Percentiles rank a stretch among this genome's conserved stretches.
Conservation (phyloP, 768 basidiomycete species). For the Leucocoprinus leucothites region DNA sequence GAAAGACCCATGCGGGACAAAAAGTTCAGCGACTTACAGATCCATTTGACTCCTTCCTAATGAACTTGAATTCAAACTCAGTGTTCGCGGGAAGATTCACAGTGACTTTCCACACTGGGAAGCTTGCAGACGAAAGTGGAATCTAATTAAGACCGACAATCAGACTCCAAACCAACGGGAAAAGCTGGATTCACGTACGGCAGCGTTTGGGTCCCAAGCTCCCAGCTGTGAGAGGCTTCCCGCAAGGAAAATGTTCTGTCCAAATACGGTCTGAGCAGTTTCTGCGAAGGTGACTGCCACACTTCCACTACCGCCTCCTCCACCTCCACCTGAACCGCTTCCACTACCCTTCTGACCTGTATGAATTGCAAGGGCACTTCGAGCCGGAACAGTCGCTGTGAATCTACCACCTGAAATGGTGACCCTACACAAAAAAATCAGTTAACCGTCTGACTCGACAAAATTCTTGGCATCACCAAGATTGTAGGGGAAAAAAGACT, state of each 20-base stretch:
- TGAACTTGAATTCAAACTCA: constrained; percentile 58
- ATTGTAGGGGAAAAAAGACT: constrained; percentile 16
- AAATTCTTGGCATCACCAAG: neutral
- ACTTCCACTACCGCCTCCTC: constrained; percentile 13
- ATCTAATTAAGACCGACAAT: constrained; percentile 29
- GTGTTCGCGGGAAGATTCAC: constrained; percentile 48
- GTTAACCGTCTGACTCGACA: neutral
- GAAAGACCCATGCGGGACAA: neutral
- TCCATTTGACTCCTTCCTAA: constrained; percentile 52
- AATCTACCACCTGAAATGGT: constrained; percentile 49
- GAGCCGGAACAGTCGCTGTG: constrained; percentile 44
- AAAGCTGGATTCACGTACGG: constrained; percentile 31
- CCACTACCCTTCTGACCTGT: constrained; percentile 37
- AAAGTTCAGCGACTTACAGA: constrained; percentile 33
- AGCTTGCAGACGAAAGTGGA: constrained; percentile 45
- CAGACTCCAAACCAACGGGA: neutral
- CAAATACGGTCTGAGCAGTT: constrained; percentile 52
- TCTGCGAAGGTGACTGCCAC: constrained; percentile 50
- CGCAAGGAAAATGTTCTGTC: constrained; percentile 61
- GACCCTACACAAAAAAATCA: constrained; percentile 29
- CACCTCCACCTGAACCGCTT: constrained; percentile 16
- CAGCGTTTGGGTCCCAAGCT: constrained; percentile 42
- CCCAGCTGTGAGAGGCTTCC: constrained; percentile 57
- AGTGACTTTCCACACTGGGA: constrained; percentile 54
- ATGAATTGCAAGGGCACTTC: constrained; percentile 56